These are phyloP conservation scores for Umbelopsis sp. DNA, from an alignment of 192 early-diverging fungal species.

Conservation along the genomic window DNA sequence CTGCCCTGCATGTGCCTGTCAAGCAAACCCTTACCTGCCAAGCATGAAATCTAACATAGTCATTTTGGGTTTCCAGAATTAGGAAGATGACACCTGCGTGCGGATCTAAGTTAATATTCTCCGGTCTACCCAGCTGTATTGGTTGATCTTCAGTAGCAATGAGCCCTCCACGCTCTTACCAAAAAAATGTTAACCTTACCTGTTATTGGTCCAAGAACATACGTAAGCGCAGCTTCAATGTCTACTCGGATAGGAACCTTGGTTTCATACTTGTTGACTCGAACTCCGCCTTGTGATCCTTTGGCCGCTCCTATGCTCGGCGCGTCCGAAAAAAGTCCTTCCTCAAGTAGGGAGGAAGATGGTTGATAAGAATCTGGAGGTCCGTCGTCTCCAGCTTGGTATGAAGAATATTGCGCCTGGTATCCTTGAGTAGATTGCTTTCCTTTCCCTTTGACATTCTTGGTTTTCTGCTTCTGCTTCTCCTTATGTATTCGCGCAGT, in stretches of 20 bases:
- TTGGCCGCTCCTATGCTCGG: slow-evolving; percentile 29
- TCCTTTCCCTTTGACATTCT: background rate
- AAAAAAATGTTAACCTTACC: slow-evolving; percentile 31
- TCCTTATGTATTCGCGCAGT: slow-evolving; percentile 16
- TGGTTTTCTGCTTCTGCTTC: slow-evolving; percentile 11
- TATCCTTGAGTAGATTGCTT: background rate
- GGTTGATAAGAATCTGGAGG: slow-evolving; percentile 23
- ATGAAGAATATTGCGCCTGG: slow-evolving; percentile 14
- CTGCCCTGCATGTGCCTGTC: background rate
- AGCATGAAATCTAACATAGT: slow-evolving; percentile 70
- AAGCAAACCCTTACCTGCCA: slow-evolving; percentile 52
- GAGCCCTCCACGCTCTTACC: background rate
- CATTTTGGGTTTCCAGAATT: slow-evolving; percentile 76
- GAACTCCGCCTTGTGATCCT: slow-evolving; percentile 22
- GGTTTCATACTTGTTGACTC: slow-evolving; percentile 86
- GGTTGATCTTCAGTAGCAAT: slow-evolving; percentile 7
- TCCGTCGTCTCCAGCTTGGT: slow-evolving; percentile 36
- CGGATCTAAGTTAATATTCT: slow-evolving; percentile 16
- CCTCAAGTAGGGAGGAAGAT: slow-evolving; percentile 28
- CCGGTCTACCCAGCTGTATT: slow-evolving; percentile 4
- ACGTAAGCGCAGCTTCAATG: slow-evolving; percentile 73
- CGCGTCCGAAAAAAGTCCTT: slow-evolving; percentile 25
- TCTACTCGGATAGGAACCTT: slow-evolving; percentile 67
- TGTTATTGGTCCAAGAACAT: slow-evolving; percentile 58
- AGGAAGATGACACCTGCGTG: slow-evolving; percentile 65